phyloP scores from a whole-genome alignment of 352 stramenopile genomes.

The Globisporangium middletonii region DNA sequence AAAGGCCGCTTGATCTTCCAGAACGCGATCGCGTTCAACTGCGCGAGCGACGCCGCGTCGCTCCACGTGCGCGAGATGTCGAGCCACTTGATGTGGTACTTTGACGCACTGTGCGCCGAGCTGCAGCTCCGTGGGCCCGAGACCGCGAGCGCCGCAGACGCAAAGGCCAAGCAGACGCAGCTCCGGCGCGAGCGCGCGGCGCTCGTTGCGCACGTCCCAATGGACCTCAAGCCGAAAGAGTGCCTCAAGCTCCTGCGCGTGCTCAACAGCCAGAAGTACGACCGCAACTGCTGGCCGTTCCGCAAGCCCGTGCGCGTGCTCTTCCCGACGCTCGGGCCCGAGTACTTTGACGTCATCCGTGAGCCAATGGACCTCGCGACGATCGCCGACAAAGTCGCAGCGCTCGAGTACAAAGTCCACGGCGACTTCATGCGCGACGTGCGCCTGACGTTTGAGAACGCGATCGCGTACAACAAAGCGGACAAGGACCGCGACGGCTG shows the following conservation, averaged over 20 bases:
- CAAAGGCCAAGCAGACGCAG: constrained; percentile 27
- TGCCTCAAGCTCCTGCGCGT: constrained; percentile 72
- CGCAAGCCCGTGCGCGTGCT: constrained; percentile 68
- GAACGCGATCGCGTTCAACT: constrained; percentile 83
- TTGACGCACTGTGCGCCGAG: constrained; percentile 77
- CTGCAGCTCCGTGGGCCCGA: constrained; percentile 28
- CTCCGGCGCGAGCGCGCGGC: constrained; percentile 47
- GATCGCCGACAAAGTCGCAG: constrained; percentile 55
- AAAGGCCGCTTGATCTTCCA: constrained; percentile 73
- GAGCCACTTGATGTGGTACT: constrained; percentile 75
- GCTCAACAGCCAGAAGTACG: constrained; percentile 82
- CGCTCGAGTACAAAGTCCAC: constrained; percentile 74
- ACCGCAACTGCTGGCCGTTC: constrained; percentile 86
- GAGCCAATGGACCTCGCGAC: constrained; percentile 77
- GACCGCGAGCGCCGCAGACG: constrained; percentile 1
- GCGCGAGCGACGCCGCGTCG: constrained; percentile 57
- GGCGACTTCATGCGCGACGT: constrained; percentile 81
- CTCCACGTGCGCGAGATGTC: constrained; percentile 80
- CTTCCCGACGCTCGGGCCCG: constrained; percentile 59
- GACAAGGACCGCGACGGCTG: constrained; percentile 79
- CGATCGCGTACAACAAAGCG: constrained; percentile 69
- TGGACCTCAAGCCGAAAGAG: constrained; percentile 81
- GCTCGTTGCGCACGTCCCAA: constrained; percentile 39
- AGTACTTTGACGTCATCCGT: constrained; percentile 84
- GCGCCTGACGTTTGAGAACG: constrained; percentile 81